These are phyloP conservation scores for Artemisia princeps DNA, from an alignment of 140 eudicot genomes.

Conservation along the genomic window DNA sequence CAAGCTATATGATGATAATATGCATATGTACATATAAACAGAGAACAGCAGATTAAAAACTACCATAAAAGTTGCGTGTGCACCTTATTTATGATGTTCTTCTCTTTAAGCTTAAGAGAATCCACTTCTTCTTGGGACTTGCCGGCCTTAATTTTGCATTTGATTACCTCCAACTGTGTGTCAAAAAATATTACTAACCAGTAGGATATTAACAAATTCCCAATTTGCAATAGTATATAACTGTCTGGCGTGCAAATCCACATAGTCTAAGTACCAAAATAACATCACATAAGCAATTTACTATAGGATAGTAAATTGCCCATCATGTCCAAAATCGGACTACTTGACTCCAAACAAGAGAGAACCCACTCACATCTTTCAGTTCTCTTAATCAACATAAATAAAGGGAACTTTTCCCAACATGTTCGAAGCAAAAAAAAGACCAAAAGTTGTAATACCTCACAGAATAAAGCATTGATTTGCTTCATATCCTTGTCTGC, in stretches of 20 bases:
- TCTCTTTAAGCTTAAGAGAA: conserved; percentile 66
- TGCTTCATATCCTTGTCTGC: conserved; percentile 79
- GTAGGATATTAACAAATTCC: not conserved
- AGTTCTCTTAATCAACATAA: conserved; percentile 3
- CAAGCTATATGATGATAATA: not conserved
- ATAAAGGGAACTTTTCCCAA: not conserved
- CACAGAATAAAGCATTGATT: conserved; percentile 74
- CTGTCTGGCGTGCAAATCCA: not conserved
- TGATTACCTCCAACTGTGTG: conserved; percentile 60
- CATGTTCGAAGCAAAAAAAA: not conserved
- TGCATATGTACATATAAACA: not conserved
- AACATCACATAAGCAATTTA: not conserved
- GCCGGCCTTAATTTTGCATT: conserved; percentile 49
- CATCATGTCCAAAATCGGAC: conserved; percentile 2
- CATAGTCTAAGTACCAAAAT: conserved; percentile 2
- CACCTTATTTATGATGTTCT: conserved; percentile 76
- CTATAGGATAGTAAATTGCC: not conserved
- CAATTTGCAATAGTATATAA: not conserved
- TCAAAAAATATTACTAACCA: not conserved
- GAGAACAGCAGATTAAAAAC: conserved; percentile 7
- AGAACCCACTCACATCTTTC: not conserved
- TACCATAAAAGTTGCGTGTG: conserved; percentile 15
- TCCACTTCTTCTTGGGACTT: conserved; percentile 76
- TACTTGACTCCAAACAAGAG: conserved; percentile 14
- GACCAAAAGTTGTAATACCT: conserved; percentile 40